Evolutionary conservation across 106 monocot species (phyloP), one percentile per base, ranked within the genome.

Genomic region (Phalaenopsis equestris): DNA sequence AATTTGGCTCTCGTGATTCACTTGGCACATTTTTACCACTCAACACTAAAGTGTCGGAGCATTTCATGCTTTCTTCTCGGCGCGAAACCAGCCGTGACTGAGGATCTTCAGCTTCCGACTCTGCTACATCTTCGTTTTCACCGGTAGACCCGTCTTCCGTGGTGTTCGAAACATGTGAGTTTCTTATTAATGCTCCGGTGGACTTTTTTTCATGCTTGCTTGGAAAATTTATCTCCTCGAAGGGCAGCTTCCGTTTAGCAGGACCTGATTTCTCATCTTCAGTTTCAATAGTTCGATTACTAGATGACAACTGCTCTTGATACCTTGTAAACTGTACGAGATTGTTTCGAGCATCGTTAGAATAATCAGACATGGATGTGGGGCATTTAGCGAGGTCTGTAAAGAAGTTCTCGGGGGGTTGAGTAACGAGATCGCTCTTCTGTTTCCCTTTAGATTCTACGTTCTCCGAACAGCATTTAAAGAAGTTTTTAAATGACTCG

Each of bases 21-120:
- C 42, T 56, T 23, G 70, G 19, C 56, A 61, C 70, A 79, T 68
- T 78, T 76, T 88, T 91, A 49, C 87, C 87, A 58, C 68, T 78
- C 41, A 57, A 55, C 42, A 84, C 90, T 2, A 80, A 42, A 47
- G 43, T 42, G 45, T 85, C 84, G 14, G 83, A 83, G 41, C 75
- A 73, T 72, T 87, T 87, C 15, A 85, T 19, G 80, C 80, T 86
- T n/a, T 85, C 88, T 24, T 88, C 94, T 42, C 45, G 77, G 37
- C 84, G 84, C 45, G 88, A 82, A 73, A 80, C 87, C 79, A 89
- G 80, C 87, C 89, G 88, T 79, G 90, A 91, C 15, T 84, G 85
- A 45, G 94, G 89, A 19, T 89, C 98, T 68, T 93, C 98, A 39
- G 86, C 84, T 85, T 92, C 92, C 77, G 94, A 92, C 77, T 92